A percentile compares a stretch with the other conserved stretches of the same genome.
Evolutionary conservation across 1,284 basidiomycete genomes (phyloP).

Genomic region (Blastosporella zonata): DNA sequence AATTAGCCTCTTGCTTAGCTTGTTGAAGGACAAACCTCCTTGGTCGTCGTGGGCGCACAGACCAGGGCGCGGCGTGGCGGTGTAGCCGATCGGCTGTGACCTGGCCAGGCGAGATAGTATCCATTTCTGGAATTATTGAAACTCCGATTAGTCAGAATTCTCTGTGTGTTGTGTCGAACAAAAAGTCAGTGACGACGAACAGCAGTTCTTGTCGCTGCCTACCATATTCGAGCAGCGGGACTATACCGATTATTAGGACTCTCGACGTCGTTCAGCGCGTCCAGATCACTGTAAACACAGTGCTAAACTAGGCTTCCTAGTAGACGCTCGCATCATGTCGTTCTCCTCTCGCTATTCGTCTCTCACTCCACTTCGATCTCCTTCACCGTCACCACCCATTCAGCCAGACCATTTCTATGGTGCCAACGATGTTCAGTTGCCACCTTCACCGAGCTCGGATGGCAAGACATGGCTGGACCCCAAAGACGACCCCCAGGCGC

Average conservation of each 20-base stretch:
- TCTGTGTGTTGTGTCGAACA: slow-evolving; percentile 13
- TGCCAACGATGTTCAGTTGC: slow-evolving; percentile 46
- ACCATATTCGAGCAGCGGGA: slow-evolving; percentile 4
- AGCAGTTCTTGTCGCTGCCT: slow-evolving; percentile 5
- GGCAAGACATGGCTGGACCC: slow-evolving; percentile 70
- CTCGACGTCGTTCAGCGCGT: slow-evolving; percentile 9
- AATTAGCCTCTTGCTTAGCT: too few relatives aligned
- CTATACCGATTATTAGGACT: neutral
- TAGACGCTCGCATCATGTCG: slow-evolving; percentile 25
- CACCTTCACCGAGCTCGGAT: slow-evolving; percentile 56
- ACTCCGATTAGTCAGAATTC: slow-evolving; percentile 26
- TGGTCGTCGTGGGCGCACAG: slow-evolving; percentile 22
- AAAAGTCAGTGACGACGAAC: slow-evolving; percentile 17
- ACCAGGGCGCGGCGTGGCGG: slow-evolving; percentile 20
- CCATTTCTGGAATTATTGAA: slow-evolving; percentile 30
- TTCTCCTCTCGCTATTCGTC: slow-evolving; percentile 40
- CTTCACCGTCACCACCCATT: slow-evolving; percentile 47
- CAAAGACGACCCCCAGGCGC: slow-evolving; percentile 79
- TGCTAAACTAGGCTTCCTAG: slow-evolving; percentile 2
- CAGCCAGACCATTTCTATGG: slow-evolving; percentile 85
- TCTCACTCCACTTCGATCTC: slow-evolving; percentile 52
- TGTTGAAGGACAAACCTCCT: neutral
- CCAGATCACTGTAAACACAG: slow-evolving; percentile 3
- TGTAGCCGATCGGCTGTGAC: slow-evolving; percentile 8
- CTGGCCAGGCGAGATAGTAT: slow-evolving; percentile 18